Conservation (phyloP, 805 yeast genomes). For the Sugiyamaella qingdaonensis region DNA sequence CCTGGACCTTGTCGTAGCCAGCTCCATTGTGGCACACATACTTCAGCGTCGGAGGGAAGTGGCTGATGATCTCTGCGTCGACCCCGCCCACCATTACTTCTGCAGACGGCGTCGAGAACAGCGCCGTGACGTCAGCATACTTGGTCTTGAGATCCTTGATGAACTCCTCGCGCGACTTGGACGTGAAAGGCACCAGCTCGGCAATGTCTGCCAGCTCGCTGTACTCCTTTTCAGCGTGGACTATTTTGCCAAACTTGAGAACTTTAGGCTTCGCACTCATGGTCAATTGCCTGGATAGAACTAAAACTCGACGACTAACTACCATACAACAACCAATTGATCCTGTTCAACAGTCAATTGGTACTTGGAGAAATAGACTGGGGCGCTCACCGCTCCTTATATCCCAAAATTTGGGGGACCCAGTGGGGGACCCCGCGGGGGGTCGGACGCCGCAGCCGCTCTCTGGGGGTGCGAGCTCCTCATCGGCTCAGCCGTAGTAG, state of each 20-base stretch:
- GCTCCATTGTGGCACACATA: conserved; percentile 51
- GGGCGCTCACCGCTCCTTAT: not conserved
- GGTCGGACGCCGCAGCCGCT: not conserved
- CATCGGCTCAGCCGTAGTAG: not conserved
- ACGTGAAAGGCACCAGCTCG: conserved; percentile 43
- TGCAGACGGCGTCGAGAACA: conserved; percentile 43
- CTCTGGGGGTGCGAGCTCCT: not conserved
- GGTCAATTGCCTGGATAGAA: not conserved
- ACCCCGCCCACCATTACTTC: conserved; percentile 39
- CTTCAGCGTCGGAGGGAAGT: conserved; percentile 39
- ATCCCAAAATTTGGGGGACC: conserved; percentile 1
- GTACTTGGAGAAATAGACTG: too few species aligned
- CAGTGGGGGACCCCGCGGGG: conserved; percentile 1
- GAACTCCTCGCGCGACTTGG: conserved; percentile 40
- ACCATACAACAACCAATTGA: too few species aligned
- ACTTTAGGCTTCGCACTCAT: conserved; percentile 48
- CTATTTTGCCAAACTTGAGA: conserved; percentile 58
- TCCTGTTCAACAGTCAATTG: too few species aligned
- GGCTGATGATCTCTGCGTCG: conserved; percentile 41
- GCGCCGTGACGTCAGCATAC: conserved; percentile 35
- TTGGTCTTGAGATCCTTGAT: conserved; percentile 34
- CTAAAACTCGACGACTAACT: too few species aligned
- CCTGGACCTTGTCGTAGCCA: conserved; percentile 54
- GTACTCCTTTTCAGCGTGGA: conserved; percentile 66
- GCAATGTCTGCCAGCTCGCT: conserved; percentile 44